phyloP scores from a whole-genome alignment of 768 basidiomycete genomes.

The Phaeotremella fagi region DNA sequence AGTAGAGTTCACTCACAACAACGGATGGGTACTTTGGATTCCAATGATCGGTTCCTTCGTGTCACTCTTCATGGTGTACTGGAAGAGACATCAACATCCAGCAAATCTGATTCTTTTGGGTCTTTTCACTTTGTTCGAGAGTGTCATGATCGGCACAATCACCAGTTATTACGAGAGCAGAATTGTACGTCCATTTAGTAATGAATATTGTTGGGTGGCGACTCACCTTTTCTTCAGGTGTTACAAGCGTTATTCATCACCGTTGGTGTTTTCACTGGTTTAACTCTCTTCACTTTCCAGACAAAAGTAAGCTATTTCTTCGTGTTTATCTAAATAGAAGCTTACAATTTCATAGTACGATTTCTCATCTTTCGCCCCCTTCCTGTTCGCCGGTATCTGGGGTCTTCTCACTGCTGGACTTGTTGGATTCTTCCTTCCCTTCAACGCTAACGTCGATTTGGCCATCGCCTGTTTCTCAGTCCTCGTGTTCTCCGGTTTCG shows the following conservation, averaged over 20 bases:
- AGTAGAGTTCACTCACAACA: constrained; percentile 64
- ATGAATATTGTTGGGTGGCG: constrained; percentile 30
- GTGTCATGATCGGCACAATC: constrained; percentile 80
- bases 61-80: constrained; percentile 75
- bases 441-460: constrained; percentile 72
- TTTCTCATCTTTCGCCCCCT: constrained; percentile 86
- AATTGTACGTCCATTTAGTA: constrained; percentile 56
- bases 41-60: constrained; percentile 61
- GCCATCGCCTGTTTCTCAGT: constrained; percentile 72
- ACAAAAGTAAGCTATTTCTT: constrained; percentile 68
- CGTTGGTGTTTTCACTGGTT: constrained; percentile 82
- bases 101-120: constrained; percentile 78
- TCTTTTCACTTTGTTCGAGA: constrained; percentile 85
- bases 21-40: constrained; percentile 61
- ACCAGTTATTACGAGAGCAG: constrained; percentile 52
- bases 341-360: constrained; percentile 74
- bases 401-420: constrained; percentile 76
- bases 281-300: constrained; percentile 92
- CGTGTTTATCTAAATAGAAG: no score
- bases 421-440: constrained; percentile 81
- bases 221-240: constrained; percentile 57
- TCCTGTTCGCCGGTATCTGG: constrained; percentile 77
- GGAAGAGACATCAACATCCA: constrained; percentile 89
- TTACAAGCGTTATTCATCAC: constrained; percentile 90
- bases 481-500: constrained; percentile 80